phyloP scores from a whole-genome alignment of 441 rosid species.

The Macaranga tanarius region DNA sequence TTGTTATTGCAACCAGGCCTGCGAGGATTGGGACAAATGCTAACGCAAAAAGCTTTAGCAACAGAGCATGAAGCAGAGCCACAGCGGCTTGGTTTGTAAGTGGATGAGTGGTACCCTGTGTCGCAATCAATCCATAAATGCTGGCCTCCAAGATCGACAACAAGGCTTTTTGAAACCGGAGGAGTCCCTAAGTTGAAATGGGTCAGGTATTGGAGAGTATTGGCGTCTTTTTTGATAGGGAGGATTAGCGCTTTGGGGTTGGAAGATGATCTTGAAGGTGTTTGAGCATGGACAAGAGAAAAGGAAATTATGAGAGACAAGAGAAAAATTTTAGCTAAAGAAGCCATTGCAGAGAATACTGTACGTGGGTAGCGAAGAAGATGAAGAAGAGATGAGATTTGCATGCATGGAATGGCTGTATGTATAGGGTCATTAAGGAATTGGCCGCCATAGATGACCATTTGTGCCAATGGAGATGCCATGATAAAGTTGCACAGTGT shows the following conservation, averaged over 20 bases:
- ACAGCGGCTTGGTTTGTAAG: slow-evolving; percentile 3
- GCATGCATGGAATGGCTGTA: background rate
- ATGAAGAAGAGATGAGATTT: background rate
- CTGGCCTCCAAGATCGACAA: slow-evolving; percentile 12
- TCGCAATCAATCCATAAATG: slow-evolving; percentile 21
- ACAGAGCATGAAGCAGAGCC: slow-evolving; percentile 21
- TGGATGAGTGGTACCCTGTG: background rate
- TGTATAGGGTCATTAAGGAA: background rate
- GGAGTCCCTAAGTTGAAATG: slow-evolving; percentile 13
- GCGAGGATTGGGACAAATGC: background rate
- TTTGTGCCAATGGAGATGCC: background rate
- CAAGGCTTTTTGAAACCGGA: background rate
- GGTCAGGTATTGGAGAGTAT: slow-evolving; percentile 18
- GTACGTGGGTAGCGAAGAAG: background rate
- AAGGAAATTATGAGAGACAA: background rate
- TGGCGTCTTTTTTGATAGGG: slow-evolving; percentile 5
- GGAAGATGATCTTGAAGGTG: slow-evolving; percentile 1
- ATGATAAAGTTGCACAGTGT: background rate
- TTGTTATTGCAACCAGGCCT: slow-evolving; percentile 60
- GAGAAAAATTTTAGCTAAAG: background rate
- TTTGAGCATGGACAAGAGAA: background rate
- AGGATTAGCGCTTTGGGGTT: slow-evolving; percentile 16
- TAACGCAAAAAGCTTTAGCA: slow-evolving; percentile 4
- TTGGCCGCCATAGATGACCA: slow-evolving; percentile 3
- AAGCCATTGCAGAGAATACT: slow-evolving; percentile 2